Conservation (phyloP, 2,329 filamentous ascomycete species). For the Ceratocystis ficicola region DNA sequence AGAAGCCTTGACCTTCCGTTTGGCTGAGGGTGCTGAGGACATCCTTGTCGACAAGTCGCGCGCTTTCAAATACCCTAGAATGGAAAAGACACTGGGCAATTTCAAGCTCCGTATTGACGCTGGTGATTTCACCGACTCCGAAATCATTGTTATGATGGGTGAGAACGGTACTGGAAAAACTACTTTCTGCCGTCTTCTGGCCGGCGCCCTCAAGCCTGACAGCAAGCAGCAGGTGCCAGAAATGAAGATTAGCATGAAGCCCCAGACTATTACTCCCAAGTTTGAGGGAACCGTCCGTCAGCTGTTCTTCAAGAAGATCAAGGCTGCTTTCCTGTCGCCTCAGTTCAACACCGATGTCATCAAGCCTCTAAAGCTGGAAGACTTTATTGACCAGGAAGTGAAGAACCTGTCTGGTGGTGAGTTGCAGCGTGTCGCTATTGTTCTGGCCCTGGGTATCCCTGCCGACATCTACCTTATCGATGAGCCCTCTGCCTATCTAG, state of each 20-base stretch:
- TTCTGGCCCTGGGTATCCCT: conserved; percentile 86
- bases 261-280: conserved; percentile 97
- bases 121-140: conserved; percentile 90
- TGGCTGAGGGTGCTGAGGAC: conserved; percentile 80
- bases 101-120: conserved; percentile 74
- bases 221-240: conserved; percentile 63
- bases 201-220: conserved; percentile 86
- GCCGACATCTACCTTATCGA: conserved; percentile 98
- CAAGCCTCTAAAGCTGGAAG: conserved; percentile 96
- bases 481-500: conserved; percentile 92
- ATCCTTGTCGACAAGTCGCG: conserved; percentile 73
- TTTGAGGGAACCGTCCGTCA: conserved; percentile 94
- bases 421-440: conserved; percentile 96
- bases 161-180: conserved; percentile 99
- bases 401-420: conserved; percentile 99
- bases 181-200: conserved; percentile 93
- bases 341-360: conserved; percentile 99
- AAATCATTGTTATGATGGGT: conserved; percentile 99
- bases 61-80: conserved; percentile 74
- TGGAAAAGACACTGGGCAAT: conserved; percentile 84
- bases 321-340: conserved; percentile 85
- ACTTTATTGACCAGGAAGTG: conserved; percentile 99
- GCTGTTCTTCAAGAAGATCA: conserved; percentile 99
- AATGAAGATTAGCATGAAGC: conserved; percentile 99
- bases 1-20: conserved; percentile 89